Percentiles rank a stretch among this genome's conserved stretches.
phyloP scores from a whole-genome alignment of 1,139 yeast species.

The Geotrichum fermentans region DNA sequence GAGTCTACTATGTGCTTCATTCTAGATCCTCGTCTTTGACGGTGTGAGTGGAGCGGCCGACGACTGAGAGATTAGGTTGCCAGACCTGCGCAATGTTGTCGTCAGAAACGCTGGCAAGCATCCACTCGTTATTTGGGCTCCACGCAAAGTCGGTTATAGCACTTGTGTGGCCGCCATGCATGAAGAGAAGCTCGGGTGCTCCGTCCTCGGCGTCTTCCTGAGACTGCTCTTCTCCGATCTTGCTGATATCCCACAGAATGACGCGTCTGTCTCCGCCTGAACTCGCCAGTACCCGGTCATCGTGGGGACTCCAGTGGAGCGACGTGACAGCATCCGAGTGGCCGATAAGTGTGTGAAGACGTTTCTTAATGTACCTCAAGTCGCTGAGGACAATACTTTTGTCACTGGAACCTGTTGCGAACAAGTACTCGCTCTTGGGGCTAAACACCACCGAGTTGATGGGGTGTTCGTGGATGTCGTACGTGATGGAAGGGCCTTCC shows the following conservation, averaged over 20 bases:
- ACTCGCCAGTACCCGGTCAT: slow-evolving; percentile 53
- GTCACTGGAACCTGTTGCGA: slow-evolving; percentile 67
- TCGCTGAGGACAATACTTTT: slow-evolving; percentile 68
- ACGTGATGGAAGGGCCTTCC: slow-evolving; percentile 21
- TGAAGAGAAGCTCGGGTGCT: slow-evolving; percentile 43
- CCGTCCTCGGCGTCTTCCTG: slow-evolving; percentile 44
- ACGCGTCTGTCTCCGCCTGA: slow-evolving; percentile 72
- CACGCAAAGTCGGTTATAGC: slow-evolving; percentile 83
- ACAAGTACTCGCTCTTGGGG: slow-evolving; percentile 47
- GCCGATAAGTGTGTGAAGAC: slow-evolving; percentile 41
- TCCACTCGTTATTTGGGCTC: slow-evolving; percentile 69
- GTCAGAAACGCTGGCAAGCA: slow-evolving; percentile 75
- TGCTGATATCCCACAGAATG: slow-evolving; percentile 62
- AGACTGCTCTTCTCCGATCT: slow-evolving; percentile 41
- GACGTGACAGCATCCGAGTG: slow-evolving; percentile 64
- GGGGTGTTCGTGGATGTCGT: slow-evolving; percentile 38
- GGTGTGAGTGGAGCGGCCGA: slow-evolving; percentile 14
- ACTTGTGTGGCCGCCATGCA: slow-evolving; percentile 84
- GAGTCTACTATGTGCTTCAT: too few relatives aligned
- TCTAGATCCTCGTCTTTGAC: slow-evolving; percentile 18
- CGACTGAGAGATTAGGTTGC: slow-evolving; percentile 39
- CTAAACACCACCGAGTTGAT: slow-evolving; percentile 66
- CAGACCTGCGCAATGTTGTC: slow-evolving; percentile 85
- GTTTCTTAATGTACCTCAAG: slow-evolving; percentile 43
- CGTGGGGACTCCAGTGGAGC: slow-evolving; percentile 73